Evolutionary conservation across 2,329 filamentous ascomycete species (phyloP).

Genomic region (Plenodomus biglobosus): DNA sequence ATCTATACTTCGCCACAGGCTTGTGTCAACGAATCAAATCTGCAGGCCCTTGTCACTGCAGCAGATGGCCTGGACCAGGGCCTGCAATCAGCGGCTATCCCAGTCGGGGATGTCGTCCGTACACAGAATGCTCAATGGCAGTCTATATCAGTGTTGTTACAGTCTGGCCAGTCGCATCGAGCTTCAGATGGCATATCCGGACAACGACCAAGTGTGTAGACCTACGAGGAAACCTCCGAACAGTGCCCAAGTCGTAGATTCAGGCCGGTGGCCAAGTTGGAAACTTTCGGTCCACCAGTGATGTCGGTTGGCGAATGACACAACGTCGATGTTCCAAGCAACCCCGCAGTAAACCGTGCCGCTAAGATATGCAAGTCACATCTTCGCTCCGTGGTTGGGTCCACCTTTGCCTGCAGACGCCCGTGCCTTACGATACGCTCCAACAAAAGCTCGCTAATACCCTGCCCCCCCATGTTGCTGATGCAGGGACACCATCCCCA

Average conservation of each 20-base stretch:
- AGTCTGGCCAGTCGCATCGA: not conserved
- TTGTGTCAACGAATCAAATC: too few species aligned
- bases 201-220: not conserved
- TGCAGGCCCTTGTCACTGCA: slow-evolving; percentile 1
- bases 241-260: not conserved
- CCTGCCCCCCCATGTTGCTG: slow-evolving; percentile 18
- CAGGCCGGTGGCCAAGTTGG: not conserved
- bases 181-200: not conserved
- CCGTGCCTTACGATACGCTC: slow-evolving; percentile 17
- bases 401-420: slow-evolving; percentile 28
- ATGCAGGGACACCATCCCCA: slow-evolving; percentile 26
- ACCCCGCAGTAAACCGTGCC: slow-evolving; percentile 34
- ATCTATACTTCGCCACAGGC: too few species aligned
- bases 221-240: not conserved
- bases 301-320: slow-evolving; percentile 25
- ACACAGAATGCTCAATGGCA: not conserved
- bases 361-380: slow-evolving; percentile 45
- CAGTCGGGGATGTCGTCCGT: not conserved
- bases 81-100: not conserved
- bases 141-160: not conserved
- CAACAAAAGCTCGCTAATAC: slow-evolving; percentile 30
- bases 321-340: slow-evolving; percentile 13
- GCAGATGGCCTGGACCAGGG: not conserved
- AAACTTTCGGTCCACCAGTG: not conserved
- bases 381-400: slow-evolving; percentile 21